Base-by-base conservation (phyloP, 371 early-diverging fungal species). In the Mucor circinelloides region DNA sequence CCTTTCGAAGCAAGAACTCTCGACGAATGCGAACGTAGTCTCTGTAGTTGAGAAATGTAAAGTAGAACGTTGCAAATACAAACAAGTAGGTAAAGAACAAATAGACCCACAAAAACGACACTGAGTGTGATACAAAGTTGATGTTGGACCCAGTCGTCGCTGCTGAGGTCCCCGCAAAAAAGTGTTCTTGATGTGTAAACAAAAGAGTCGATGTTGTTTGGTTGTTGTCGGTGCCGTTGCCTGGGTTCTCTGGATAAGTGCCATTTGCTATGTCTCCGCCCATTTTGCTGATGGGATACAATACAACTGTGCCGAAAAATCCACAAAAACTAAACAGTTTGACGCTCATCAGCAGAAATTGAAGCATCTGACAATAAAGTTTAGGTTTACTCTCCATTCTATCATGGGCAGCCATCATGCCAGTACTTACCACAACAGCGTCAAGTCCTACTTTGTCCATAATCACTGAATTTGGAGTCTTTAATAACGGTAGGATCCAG, bases 401-500 rank as follows among this genome's bases (percentile, higher is more conserved):
- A 44, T 27, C 6, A 13, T 42, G 32, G 7, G 1, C 15, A 34
- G 7, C 4, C 15, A 34, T 27, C 46, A 46, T 36, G 25, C 48
- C 32, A 38, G 4, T 0, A 60, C 60, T 58, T 75, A 78, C 81
- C 82, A 90, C 87, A 23, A 88, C 89, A 0, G 91, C 89, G 69
- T 90, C 91, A 15, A 90, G 69, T 19, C 91, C 91, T 31, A 88
- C 85, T 69, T 88, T 81, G 25, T 89, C 83, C 32, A 89, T 72
- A 13, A 88, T 70, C 25, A 85, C 87, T 8, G 78, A 73, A 59
- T 89, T 82, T 2, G 86, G 79, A 19, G 84, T 85, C 44, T 76
- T 76, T 32, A 87, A 57, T 31, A 89, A 63, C 23, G 88, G 85
- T 19, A 79, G 66, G 61, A 89, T 86, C 89, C 89, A 89, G 23